Base-by-base conservation (phyloP, 208 protist genomes). In the Acanthamoeba triangularis region DNA sequence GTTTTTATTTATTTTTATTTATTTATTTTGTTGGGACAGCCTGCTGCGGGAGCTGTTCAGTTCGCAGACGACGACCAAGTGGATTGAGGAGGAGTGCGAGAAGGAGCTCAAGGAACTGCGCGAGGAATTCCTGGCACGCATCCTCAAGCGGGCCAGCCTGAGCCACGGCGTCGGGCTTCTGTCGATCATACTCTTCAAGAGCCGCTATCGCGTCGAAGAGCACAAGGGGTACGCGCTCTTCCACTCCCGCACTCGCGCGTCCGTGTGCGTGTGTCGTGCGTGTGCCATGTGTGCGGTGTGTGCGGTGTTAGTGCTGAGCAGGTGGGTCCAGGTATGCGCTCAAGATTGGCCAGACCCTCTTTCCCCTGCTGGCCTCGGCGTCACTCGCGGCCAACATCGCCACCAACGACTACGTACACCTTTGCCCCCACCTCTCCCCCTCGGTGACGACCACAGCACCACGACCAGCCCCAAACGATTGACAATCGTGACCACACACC, bases 41-140 rank as follows among this genome's bases (percentile, higher is more conserved):
- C 16, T 94, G 41, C 47, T 94, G n/a, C 88, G 88, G 16, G 88
- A 94, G 33, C 88, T 94, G 30, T 94, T 78, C 65, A 78, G 88
- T 61, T 94, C 88, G 67, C 88, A 90, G 59, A 90, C 84, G 16
- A 90, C 54, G 11, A 69, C 54, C 10, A 90, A 90, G 59, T 90
- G 84, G 84, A n/a, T 37, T 8, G 84, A 90, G 30, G 84, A 90
- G 10, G 84, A 69, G 2, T 33, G 84, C 52, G 84, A 90, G 37
- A 69, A 69, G 49, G 84, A 90, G 18, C 35, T 94, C 11, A 61
- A 78, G 37, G 88, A 94, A 78, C 49, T 94, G 20, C 59, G 88
- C 41, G 67, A 78, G 20, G 88, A 94, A 54, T 78, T 94, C 7
- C 30, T 94, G 65, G 41, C 30, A 33, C 59, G 88, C 18, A 52